phyloP scores from a whole-genome alignment of 768 basidiomycete genomes.

The Pulveroboletus sp. region DNA sequence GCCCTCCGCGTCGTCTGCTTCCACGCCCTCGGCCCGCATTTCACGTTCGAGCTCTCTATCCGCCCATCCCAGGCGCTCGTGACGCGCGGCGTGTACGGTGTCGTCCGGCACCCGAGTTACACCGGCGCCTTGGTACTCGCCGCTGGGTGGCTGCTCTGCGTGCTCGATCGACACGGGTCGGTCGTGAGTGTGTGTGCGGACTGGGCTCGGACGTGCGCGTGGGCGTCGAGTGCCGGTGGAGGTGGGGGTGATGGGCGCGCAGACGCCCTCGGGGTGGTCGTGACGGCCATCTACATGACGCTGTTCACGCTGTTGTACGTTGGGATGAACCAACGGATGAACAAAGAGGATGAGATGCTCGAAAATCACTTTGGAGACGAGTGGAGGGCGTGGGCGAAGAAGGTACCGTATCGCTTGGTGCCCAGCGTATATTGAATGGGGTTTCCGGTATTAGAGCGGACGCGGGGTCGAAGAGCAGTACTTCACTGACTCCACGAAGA shows the following conservation, averaged over 20 bases:
- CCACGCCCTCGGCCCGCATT: constrained; percentile 19
- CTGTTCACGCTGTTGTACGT: rapidly evolving
- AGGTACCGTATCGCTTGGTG: constrained; percentile 22
- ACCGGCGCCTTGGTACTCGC: not conserved
- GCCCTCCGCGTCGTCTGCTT: constrained; percentile 17
- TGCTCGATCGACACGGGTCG: constrained; percentile 5
- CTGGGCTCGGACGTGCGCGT: too few species aligned
- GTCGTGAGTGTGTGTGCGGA: not conserved
- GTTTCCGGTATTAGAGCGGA: not conserved
- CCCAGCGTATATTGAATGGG: constrained; percentile 18
- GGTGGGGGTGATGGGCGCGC: not conserved
- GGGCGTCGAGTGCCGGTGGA: not conserved
- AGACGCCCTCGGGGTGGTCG: not conserved
- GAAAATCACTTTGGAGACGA: constrained; percentile 23
- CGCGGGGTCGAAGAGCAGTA: too few species aligned
- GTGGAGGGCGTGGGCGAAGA: constrained; percentile 23
- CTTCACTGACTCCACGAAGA: too few species aligned
- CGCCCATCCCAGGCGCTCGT: constrained; percentile 21
- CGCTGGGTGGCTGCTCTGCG: constrained; percentile 1
- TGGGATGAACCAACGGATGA: constrained; percentile 12
- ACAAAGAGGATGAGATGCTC: constrained; percentile 28
- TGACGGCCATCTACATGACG: not conserved
- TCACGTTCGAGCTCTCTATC: constrained; percentile 27
- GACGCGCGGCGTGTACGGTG: constrained; percentile 22
- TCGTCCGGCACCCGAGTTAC: constrained; percentile 32